Conservation (phyloP, 345 rosid species). For the Bruguiera gymnorhiza region DNA sequence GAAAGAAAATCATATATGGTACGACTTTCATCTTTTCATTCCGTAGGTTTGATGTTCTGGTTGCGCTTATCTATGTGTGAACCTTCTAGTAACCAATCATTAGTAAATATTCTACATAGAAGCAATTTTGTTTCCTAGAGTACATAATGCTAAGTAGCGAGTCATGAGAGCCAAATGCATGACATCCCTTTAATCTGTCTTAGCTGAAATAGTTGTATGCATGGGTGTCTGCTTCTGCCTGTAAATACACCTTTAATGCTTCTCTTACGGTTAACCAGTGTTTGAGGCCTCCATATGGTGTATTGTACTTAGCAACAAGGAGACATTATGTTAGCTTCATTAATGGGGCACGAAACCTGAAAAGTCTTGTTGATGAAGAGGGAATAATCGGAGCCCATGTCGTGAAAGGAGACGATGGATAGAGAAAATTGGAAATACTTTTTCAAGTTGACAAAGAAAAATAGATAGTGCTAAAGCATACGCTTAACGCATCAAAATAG, state of each 20-base stretch:
- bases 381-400: constrained; percentile 74
- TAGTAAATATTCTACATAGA: no score
- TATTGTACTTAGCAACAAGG: constrained; percentile 76
- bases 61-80: no score
- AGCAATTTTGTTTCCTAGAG: no score
- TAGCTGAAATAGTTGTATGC: neutral
- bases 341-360: constrained; percentile 63
- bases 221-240: neutral
- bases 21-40: no score
- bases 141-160: no score
- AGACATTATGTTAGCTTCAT: constrained; percentile 75
- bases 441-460: constrained; percentile 44
- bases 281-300: constrained; percentile 91
- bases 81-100: no score
- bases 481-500: constrained; percentile 9
- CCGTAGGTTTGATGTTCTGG: no score
- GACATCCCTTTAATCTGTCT: neutral
- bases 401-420: constrained; percentile 70
- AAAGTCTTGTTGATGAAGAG: constrained; percentile 80
- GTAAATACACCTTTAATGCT: neutral
- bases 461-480: neutral
- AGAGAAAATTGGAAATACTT: constrained; percentile 92
- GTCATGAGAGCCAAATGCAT: neutral
- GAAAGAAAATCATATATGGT: no score
- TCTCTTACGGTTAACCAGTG: constrained; percentile 44